A percentile compares a stretch with the other conserved stretches of the same genome.
Evolutionary conservation across 306 rosid genomes (phyloP).

Genomic region (Datisca glomerata): DNA sequence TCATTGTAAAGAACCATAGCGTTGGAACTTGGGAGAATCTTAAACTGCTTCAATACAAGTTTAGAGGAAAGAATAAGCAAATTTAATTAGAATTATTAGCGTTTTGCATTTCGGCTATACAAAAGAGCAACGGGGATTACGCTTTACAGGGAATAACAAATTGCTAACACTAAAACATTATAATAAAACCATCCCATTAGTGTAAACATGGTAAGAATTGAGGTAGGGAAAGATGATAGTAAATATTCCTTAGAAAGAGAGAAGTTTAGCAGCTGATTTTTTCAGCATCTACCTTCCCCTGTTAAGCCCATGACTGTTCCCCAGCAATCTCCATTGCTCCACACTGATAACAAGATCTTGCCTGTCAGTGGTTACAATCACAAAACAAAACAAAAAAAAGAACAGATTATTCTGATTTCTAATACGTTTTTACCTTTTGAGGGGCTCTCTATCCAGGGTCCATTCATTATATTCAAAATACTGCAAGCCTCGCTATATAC

Average conservation of each 20-base stretch:
- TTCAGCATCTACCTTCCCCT: slow-evolving; percentile 29
- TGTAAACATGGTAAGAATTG: neutral
- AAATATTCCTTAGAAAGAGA: too few species aligned
- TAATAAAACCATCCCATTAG: neutral
- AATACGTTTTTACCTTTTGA: slow-evolving; percentile 40
- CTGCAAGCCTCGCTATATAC: slow-evolving; percentile 90
- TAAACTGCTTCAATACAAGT: too few species aligned
- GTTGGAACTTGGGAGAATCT: too few species aligned
- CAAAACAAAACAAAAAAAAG: neutral
- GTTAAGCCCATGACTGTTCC: slow-evolving; percentile 33
- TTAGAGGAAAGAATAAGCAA: neutral
- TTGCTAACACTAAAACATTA: neutral
- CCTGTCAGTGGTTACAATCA: neutral
- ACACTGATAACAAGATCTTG: slow-evolving; percentile 27
- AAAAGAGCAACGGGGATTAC: too few species aligned
- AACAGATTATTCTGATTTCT: neutral
- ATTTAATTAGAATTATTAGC: neutral
- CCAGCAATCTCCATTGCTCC: slow-evolving; percentile 84
- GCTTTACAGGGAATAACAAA: too few species aligned
- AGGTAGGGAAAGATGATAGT: too few species aligned
- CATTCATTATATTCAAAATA: slow-evolving; percentile 75
- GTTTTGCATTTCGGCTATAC: too few species aligned
- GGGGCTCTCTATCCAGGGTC: slow-evolving; percentile 72
- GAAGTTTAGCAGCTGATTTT: too few species aligned
- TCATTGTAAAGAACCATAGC: too few species aligned